Base-by-base conservation (phyloP, 2,329 filamentous ascomycete genomes). In the Ophiostoma montium region DNA sequence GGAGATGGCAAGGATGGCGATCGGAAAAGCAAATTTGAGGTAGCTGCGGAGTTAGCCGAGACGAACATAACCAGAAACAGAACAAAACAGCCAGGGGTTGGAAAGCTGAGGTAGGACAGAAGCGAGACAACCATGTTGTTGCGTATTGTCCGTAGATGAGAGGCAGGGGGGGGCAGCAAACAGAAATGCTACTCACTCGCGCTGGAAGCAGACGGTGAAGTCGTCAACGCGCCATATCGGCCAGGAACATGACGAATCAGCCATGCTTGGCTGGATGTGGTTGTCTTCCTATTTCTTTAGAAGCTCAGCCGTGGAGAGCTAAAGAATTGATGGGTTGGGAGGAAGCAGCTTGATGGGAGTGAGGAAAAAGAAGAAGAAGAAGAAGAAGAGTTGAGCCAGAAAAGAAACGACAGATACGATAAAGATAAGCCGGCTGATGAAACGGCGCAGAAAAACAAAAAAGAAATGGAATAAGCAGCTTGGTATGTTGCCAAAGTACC, bases 1-100 rank as follows among this genome's bases (percentile, higher is more conserved):
- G 7, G 92, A 96, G 23, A 84, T 57, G 54, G 67, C 74, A 63
- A 88, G 77, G 51, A 83, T 71, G 53, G 81, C 67, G 53, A 92
- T 69, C 49, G 92, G 92, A 49, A 96, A 72, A 43, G 94, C 70
- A 53, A 86, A 78, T 65, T 86, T 82, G 48, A 94, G 75, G 63
- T 85, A 89, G 64, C 86, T 90, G 62, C 9, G 23, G 35, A 35
- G n/a, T 41, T 41, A 41, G 38, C 23, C 16, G 18, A 10, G 16
- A 19, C 19, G n/a, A 11, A 21, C 6, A 3, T 11, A 19, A 23
- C 35, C 19, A 21, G 18, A 12, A 23, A 42, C 19, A 23, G 38
- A 21, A 41, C n/a, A 27, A n/a, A 7, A 31, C 30, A 11, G 30
- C 11, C 6, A 31, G 38, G 23, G 23, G 23, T 27, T 27, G 5